Percentiles rank a stretch among this genome's conserved stretches.
phyloP scores from a whole-genome alignment of 805 yeast species.

The Candida peoriensis region DNA sequence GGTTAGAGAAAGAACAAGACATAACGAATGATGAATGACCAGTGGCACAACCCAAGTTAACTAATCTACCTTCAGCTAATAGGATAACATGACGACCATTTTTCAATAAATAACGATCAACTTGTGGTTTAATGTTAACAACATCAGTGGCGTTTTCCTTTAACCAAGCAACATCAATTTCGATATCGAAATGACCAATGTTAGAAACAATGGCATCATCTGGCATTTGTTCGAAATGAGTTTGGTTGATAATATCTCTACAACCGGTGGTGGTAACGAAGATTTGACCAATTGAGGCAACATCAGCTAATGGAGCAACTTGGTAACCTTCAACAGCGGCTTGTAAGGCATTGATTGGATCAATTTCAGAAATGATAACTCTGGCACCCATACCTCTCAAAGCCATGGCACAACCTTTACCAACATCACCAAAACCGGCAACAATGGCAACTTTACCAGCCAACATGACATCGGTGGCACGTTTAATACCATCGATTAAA shows the following conservation, averaged over 20 bases:
- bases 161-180: slow-evolving; percentile 98
- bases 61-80: slow-evolving; percentile 98
- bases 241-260: slow-evolving; percentile 92
- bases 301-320: slow-evolving; percentile 93
- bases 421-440: slow-evolving; percentile 99
- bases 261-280: slow-evolving; percentile 99
- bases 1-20: slow-evolving; percentile 99
- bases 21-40: slow-evolving; percentile 99
- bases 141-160: slow-evolving; percentile 89
- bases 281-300: slow-evolving; percentile 89
- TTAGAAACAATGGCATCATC: slow-evolving; percentile 99
- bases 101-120: slow-evolving; percentile 89
- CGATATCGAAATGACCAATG: slow-evolving; percentile 99
- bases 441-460: slow-evolving; percentile 99
- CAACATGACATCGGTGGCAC: slow-evolving; percentile 99
- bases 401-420: slow-evolving; percentile 99
- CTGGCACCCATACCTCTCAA: slow-evolving; percentile 99
- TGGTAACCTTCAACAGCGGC: slow-evolving; percentile 99
- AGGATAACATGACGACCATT: slow-evolving; percentile 91
- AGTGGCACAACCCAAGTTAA: slow-evolving; percentile 99
- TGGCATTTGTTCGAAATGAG: slow-evolving; percentile 89
- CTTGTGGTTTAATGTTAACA: slow-evolving; percentile 98
- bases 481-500: slow-evolving; percentile 96
- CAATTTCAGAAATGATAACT: slow-evolving; percentile 94
- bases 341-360: slow-evolving; percentile 98